Evolutionary conservation across 495 filamentous ascomycete genomes (phyloP), one percentile per base, ranked within the genome.

Genomic region (Trichoderma reesei): DNA sequence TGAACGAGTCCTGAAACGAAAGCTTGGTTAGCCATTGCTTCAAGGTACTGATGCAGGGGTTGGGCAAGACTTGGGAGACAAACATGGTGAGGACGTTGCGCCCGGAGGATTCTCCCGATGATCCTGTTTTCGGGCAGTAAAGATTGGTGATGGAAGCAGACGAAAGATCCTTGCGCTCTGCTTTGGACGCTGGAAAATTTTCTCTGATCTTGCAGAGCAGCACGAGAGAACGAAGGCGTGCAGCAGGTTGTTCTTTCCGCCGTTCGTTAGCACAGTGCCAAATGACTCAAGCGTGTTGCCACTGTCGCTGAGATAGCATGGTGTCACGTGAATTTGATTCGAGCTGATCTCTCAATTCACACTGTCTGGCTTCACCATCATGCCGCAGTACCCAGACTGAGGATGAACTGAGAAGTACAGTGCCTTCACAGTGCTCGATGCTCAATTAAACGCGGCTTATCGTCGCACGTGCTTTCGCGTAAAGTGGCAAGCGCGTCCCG

Each of bases 391-490:
- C 1, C 1, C 14, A 48, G 16, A 9, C 38, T 6, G 20, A 16
- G 2, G 7, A n/a, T 48, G 16, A 18, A 18, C 20, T n/a, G 7
- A 8, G 1, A 5, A 2, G 3, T 9, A 48, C 44, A 48, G 44
- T 48, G 16, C 7, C n/a, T 5, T 1, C 9, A 56, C 51, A 56
- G 51, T 56, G 26, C 26, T 33, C 14, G 6, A 31, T 56, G 7
- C 16, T 8, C 51, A 11, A 13, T 56, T 9, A 10, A 6, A 10
- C 16, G 51, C 51, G 26, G 26, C 51, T 56, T 56, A 56, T 56
- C 51, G 8, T n/a, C 10, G 51, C 51, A 56, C 51, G 51, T 31
- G 51, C 51, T 31, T 56, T 56, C 51, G 51, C 26, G 51, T 56
- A 34, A 56, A 56, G 48, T 56, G 48, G 48, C 48, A 56, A 31